phyloP scores from a whole-genome alignment of 2,329 filamentous ascomycete genomes.

The Phoma sp. region DNA sequence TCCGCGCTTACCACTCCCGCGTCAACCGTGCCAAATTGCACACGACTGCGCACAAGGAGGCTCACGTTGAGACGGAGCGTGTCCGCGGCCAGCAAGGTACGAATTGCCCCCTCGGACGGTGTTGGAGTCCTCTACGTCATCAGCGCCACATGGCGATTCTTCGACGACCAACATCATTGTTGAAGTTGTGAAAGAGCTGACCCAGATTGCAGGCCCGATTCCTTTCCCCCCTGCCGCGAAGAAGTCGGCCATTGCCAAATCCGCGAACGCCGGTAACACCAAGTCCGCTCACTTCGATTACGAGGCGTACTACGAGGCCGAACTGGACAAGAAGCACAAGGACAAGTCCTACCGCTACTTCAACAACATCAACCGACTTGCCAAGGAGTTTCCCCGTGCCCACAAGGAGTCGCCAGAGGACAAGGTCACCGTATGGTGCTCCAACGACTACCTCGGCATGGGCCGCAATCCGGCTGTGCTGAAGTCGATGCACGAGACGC shows the following conservation, averaged over 20 bases:
- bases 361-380: constrained; percentile 99
- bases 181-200: background rate
- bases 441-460: constrained; percentile 99
- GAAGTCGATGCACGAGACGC: constrained; percentile 89
- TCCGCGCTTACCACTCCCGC: constrained; percentile 56
- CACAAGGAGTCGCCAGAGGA: constrained; percentile 86
- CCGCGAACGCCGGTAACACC: constrained; percentile 50
- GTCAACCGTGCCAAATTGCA: constrained; percentile 77
- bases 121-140: constrained; percentile 4
- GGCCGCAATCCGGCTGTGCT: constrained; percentile 87
- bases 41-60: constrained; percentile 78
- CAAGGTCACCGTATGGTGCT: constrained; percentile 96
- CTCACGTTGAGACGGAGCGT: constrained; percentile 69
- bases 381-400: constrained; percentile 92
- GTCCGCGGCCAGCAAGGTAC: constrained; percentile 52
- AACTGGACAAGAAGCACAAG: constrained; percentile 98
- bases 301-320: constrained; percentile 82
- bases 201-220: constrained; percentile 27
- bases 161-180: constrained; percentile 11
- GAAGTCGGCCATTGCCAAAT: constrained; percentile 29
- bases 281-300: constrained; percentile 78
- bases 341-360: constrained; percentile 99
- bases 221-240: constrained; percentile 40
- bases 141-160: constrained; percentile 1
- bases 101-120: constrained; percentile 13